A percentile compares a stretch with the other conserved stretches of the same genome.
Evolutionary conservation across 2,329 filamentous ascomycete species (phyloP).

Genomic region (Paecilomyces dactylethromorphus): DNA sequence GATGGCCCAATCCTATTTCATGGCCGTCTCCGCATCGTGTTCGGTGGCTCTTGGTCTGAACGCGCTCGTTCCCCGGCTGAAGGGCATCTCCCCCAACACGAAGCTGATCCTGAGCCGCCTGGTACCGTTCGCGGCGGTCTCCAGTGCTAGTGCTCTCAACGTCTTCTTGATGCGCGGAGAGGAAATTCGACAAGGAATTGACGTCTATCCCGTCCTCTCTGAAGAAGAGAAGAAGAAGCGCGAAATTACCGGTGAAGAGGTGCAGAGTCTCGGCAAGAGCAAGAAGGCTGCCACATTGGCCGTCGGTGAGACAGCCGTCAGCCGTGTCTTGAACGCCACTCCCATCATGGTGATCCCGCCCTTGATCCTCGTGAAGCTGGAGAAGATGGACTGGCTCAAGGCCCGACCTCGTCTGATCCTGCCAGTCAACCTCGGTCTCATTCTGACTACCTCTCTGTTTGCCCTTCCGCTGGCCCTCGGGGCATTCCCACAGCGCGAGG

Average conservation of each 20-base stretch:
- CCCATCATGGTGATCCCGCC: conserved; percentile 97
- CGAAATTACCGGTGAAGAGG: conserved; percentile 58
- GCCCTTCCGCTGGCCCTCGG: conserved; percentile 84
- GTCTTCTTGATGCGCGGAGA: conserved; percentile 97
- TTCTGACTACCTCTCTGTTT: conserved; percentile 78
- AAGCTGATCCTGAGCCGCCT: conserved; percentile 74
- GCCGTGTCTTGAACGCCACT: conserved; percentile 84
- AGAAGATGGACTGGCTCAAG: conserved; percentile 77
- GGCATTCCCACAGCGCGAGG: conserved; percentile 87
- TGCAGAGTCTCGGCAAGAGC: conserved; percentile 73
- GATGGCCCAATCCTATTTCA: conserved; percentile 80
- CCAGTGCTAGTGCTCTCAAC: conserved; percentile 83
- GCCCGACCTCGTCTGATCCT: conserved; percentile 67
- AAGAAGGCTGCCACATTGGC: conserved; percentile 82
- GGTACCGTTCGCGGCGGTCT: conserved; percentile 92
- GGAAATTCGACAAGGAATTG: conserved; percentile 88
- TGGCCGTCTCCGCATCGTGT: conserved; percentile 89
- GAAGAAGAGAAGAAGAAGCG: conserved; percentile 60
- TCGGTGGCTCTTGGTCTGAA: conserved; percentile 90
- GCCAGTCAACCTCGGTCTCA: conserved; percentile 80
- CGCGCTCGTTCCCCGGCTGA: conserved; percentile 77
- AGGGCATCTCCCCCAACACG: conserved; percentile 66
- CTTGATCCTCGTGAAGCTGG: conserved; percentile 74
- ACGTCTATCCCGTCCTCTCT: conserved; percentile 77
- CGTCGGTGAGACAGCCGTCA: conserved; percentile 86